Evolutionary conservation across 306 rosid genomes (phyloP).

Genomic region (Malus domestica): DNA sequence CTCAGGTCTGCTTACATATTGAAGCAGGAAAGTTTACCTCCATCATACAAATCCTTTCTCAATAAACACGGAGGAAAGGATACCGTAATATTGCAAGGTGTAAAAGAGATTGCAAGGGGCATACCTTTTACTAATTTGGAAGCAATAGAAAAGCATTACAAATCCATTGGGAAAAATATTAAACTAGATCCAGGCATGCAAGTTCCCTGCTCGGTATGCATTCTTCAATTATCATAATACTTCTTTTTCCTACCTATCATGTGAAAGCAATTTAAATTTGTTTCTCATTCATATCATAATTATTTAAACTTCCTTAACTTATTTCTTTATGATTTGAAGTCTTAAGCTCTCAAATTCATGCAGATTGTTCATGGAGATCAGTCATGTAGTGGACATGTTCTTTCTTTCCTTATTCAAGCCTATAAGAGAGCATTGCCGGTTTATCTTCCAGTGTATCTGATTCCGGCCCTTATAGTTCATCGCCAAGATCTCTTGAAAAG

Average conservation of each 20-base stretch:
- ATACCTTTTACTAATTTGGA: slow-evolving; percentile 56
- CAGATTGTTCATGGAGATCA: slow-evolving; percentile 93
- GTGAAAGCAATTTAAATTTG: not conserved
- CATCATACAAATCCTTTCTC: slow-evolving; percentile 89
- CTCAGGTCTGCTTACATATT: slow-evolving; percentile 91
- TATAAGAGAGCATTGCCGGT: slow-evolving; percentile 91
- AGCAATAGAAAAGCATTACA: slow-evolving; percentile 60
- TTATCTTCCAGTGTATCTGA: slow-evolving; percentile 86
- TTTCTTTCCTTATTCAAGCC: slow-evolving; percentile 77
- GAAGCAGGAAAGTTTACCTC: slow-evolving; percentile 92
- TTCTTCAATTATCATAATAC: slow-evolving; percentile 7
- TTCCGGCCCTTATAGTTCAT: slow-evolving; percentile 92
- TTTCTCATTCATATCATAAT: not conserved
- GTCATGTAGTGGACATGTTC: slow-evolving; percentile 58
- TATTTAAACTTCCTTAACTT: not conserved
- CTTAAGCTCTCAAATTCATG: slow-evolving; percentile 14
- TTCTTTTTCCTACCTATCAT: not conserved
- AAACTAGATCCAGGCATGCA: slow-evolving; percentile 67
- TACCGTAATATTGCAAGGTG: slow-evolving; percentile 54
- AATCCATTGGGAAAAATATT: slow-evolving; percentile 42
- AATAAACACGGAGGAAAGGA: slow-evolving; percentile 94
- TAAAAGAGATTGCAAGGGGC: slow-evolving; percentile 70
- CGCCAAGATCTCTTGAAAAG: slow-evolving; percentile 75
- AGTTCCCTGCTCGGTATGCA: slow-evolving; percentile 88
- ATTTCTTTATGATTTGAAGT: not conserved